Evolutionary conservation across 1,284 basidiomycete genomes (phyloP).

Genomic region (Trametes sp.): DNA sequence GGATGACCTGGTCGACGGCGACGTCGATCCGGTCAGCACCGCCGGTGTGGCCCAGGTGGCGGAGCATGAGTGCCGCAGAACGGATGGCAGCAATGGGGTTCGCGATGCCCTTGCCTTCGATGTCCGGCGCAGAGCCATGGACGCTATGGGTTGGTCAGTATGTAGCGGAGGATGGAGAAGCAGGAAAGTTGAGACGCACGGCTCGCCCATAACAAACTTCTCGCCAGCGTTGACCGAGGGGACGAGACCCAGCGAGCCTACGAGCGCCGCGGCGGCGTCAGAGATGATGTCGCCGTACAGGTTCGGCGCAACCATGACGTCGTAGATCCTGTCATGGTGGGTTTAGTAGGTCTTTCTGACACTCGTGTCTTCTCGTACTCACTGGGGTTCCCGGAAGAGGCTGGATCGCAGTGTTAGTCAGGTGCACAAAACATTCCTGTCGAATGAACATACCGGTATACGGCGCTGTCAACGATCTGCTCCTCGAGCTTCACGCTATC

Average conservation of each 20-base stretch:
- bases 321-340: conserved; percentile 72
- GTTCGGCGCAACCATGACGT: conserved; percentile 96
- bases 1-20: conserved; percentile 90
- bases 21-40: conserved; percentile 88
- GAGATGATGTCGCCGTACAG: conserved; percentile 99
- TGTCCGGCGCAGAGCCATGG: conserved; percentile 95
- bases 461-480: conserved; percentile 98
- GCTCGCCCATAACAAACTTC: conserved; percentile 95
- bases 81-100: conserved; percentile 96
- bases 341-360: not conserved
- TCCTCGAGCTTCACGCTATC: conserved; percentile 85
- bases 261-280: conserved; percentile 97
- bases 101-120: conserved; percentile 86
- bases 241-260: conserved; percentile 95
- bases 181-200: conserved; percentile 61
- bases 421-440: not conserved
- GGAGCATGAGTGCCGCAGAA: conserved; percentile 92
- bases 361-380: conserved; percentile 42
- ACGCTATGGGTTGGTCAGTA: conserved; percentile 61
- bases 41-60: conserved; percentile 85
- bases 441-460: conserved; percentile 76
- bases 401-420: conserved; percentile 46
- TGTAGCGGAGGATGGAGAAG: not conserved
- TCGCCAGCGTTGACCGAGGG: conserved; percentile 98
- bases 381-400: conserved; percentile 91